Conservation (phyloP, 2,329 filamentous ascomycete genomes). For the Lithohypha guttulata region DNA sequence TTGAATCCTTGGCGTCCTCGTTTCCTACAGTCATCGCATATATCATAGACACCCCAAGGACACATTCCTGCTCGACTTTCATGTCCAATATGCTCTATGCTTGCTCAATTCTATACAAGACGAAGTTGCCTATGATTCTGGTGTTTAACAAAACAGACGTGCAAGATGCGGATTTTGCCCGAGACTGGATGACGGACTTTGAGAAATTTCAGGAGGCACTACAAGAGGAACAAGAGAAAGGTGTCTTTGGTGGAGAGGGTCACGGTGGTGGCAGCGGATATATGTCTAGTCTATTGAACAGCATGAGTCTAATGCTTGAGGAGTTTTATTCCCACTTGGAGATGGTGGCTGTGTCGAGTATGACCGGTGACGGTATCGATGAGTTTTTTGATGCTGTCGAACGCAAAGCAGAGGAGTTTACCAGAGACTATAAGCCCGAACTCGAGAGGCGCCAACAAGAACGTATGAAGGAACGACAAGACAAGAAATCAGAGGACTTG, state of each 20-base stretch:
- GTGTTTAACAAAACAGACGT: conserved; percentile 99
- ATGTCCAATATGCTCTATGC: conserved; percentile 99
- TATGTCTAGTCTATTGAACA: conserved; percentile 91
- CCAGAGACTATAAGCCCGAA: conserved; percentile 83
- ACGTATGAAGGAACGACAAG: conserved; percentile 63
- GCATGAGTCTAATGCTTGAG: conserved; percentile 94
- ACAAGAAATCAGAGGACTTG: conserved; percentile 65
- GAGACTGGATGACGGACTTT: conserved; percentile 99
- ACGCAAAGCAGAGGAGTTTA: conserved; percentile 79
- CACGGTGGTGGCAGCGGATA: conserved; percentile 77
- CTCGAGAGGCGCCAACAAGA: conserved; percentile 67
- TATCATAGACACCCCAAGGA: conserved; percentile 91
- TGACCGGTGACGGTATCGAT: conserved; percentile 82
- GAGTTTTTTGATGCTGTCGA: conserved; percentile 88
- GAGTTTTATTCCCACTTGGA: conserved; percentile 94
- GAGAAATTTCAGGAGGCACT: conserved; percentile 87
- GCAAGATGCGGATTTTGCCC: conserved; percentile 79
- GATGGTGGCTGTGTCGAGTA: conserved; percentile 85
- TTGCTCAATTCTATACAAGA: conserved; percentile 97
- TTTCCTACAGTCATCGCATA: conserved; percentile 97
- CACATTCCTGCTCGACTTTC: conserved; percentile 86
- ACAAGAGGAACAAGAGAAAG: conserved; percentile 64
- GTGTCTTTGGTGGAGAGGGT: conserved; percentile 63
- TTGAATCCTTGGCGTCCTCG: conserved; percentile 82
- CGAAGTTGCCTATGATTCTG: conserved; percentile 93